Evolutionary conservation across 306 rosid genomes (phyloP).

Genomic region (Neltuma alba): DNA sequence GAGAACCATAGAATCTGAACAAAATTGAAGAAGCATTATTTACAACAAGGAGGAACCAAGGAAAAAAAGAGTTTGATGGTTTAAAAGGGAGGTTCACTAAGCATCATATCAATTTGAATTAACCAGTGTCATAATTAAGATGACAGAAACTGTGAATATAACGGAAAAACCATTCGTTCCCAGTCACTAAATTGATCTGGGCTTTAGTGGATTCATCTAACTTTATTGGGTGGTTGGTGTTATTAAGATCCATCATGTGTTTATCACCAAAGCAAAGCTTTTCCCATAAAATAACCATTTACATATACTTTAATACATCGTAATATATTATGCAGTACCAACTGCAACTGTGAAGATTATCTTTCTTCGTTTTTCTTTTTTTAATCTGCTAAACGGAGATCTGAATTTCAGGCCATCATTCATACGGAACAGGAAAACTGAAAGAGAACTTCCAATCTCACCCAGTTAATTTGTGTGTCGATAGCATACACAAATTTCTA

Average conservation of each 20-base stretch:
- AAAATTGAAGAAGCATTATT: not conserved
- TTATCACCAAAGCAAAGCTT: constrained; percentile 34
- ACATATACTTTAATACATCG: not conserved
- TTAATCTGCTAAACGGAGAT: not conserved
- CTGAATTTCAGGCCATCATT: too few relatives aligned
- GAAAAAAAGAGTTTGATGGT: constrained; percentile 9
- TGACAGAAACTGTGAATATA: constrained; percentile 13
- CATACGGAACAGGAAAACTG: constrained; percentile 2
- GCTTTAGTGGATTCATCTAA: constrained; percentile 33
- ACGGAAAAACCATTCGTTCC: constrained; percentile 24
- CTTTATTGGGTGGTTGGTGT: constrained; percentile 41
- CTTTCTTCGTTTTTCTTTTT: too few relatives aligned
- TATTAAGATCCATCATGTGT: constrained; percentile 34
- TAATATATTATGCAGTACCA: constrained; percentile 31
- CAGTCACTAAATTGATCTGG: not conserved
- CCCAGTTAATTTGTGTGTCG: not conserved
- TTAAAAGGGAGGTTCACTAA: constrained; percentile 29
- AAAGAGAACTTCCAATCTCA: not conserved
- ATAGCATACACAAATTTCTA: not conserved
- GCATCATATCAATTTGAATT: constrained; percentile 35
- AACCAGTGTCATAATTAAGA: constrained; percentile 18
- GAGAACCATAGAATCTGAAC: not conserved
- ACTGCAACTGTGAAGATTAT: constrained; percentile 32
- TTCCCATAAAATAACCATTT: constrained; percentile 22
- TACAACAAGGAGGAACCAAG: not conserved